Percentiles rank a stretch among this genome's conserved stretches.
These are phyloP conservation scores for Colletotrichum tropicicola DNA, from an alignment of 2,329 filamentous ascomycete species.

Conservation along the genomic window DNA sequence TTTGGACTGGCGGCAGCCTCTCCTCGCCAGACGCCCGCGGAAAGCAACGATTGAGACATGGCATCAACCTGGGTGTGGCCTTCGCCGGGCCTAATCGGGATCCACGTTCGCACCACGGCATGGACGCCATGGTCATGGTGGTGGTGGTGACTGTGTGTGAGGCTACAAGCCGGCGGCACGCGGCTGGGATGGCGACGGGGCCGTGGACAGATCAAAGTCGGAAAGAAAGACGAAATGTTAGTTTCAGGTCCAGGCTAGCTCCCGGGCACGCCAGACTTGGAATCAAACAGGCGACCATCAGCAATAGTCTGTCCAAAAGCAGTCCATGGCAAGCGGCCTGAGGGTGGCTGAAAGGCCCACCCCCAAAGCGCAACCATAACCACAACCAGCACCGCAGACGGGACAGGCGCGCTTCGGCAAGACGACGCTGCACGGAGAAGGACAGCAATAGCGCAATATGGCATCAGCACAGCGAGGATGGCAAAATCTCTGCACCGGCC, in stretches of 20 bases:
- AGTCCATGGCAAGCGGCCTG: conserved; percentile 24
- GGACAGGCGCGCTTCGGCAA: conserved; percentile 21
- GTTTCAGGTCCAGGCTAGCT: conserved; percentile 29
- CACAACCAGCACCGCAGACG: neutral
- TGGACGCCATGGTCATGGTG: conserved; percentile 15
- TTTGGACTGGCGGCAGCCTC: conserved; percentile 2
- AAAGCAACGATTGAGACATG: conserved; percentile 25
- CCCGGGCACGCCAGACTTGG: conserved; percentile 21
- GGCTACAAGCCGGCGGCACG: conserved; percentile 16
- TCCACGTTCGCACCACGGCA: conserved; percentile 24
- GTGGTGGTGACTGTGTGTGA: conserved; percentile 13
- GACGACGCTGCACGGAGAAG: conserved; percentile 21
- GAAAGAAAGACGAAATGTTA: conserved; percentile 19
- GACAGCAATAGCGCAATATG: conserved; percentile 25
- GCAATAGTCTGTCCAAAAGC: conserved; percentile 13
- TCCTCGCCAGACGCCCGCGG: conserved; percentile 6
- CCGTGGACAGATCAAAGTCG: conserved; percentile 25
- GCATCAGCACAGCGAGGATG: conserved; percentile 25
- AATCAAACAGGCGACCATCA: conserved; percentile 20
- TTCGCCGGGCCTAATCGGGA: conserved; percentile 24
- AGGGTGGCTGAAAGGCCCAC: conserved; percentile 25
- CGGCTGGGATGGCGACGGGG: conserved; percentile 21
- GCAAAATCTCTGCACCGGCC: conserved; percentile 20
- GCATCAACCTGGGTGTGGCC: conserved; percentile 14
- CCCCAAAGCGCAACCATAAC: conserved; percentile 10